These are phyloP conservation scores for Vitis labrusca DNA, from an alignment of 164 flowering plant species.

Conservation along the genomic window DNA sequence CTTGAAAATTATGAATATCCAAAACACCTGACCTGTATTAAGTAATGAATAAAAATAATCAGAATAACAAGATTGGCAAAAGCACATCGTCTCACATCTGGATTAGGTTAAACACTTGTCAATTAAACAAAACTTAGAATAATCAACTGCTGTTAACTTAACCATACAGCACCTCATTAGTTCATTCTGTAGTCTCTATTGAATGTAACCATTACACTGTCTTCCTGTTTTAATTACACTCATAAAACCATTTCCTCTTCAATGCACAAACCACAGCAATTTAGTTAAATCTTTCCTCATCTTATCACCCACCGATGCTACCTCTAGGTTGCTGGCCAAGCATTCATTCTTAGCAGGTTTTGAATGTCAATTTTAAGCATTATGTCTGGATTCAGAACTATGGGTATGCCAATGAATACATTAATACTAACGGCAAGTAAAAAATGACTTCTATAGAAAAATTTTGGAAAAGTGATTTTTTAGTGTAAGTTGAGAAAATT, in stretches of 20 bases:
- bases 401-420: neutral
- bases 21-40: conserved; percentile 92
- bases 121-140: neutral
- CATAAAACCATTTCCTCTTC: neutral
- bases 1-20: conserved; percentile 52
- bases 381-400: neutral
- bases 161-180: neutral
- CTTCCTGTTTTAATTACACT: neutral
- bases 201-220: neutral
- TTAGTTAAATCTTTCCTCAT: neutral
- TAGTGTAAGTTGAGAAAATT: neutral
- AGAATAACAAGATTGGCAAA: neutral
- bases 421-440: neutral
- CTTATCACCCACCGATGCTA: neutral
- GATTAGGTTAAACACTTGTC: neutral
- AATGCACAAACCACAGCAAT: neutral
- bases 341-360: neutral
- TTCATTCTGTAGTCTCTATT: neutral
- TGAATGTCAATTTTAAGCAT: neutral
- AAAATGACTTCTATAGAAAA: too few relatives aligned
- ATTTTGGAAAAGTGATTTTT: too few relatives aligned
- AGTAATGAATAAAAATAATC: neutral
- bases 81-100: neutral
- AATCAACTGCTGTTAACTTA: neutral
- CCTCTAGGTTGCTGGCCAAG: neutral